These are phyloP conservation scores for Colletotrichum liaoningense DNA, from an alignment of 2,329 filamentous ascomycete species.

Conservation along the genomic window DNA sequence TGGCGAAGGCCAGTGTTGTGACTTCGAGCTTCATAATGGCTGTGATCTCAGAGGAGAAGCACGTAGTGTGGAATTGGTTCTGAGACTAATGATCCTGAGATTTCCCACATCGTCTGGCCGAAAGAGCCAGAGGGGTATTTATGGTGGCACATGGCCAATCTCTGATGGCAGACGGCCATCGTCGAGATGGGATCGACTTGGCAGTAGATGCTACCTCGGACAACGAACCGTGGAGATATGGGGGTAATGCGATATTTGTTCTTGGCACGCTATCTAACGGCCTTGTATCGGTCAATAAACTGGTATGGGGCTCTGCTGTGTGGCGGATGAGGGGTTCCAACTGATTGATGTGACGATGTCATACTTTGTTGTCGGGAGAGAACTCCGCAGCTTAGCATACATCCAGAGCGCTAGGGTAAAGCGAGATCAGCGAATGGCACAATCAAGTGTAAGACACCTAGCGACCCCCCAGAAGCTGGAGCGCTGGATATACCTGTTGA, in stretches of 20 bases:
- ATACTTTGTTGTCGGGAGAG: neutral
- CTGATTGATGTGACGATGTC: neutral
- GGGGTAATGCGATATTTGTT: neutral
- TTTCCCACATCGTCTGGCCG: neutral
- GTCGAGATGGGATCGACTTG: neutral
- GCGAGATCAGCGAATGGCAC: neutral
- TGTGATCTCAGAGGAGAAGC: too few species aligned
- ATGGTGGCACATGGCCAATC: neutral
- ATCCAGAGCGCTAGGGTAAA: neutral
- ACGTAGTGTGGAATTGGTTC: too few species aligned
- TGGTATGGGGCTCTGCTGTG: neutral
- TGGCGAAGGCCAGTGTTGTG: conserved; percentile 1
- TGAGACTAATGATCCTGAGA: rapidly evolving
- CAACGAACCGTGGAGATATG: neutral
- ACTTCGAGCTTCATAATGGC: conserved; percentile 16
- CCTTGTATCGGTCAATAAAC: conserved; percentile 25
- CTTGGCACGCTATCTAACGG: conserved; percentile 22
- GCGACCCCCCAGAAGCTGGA: too few species aligned
- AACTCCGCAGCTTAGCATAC: neutral
- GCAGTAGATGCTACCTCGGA: neutral
- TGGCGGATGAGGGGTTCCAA: neutral
- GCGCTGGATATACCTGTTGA: neutral
- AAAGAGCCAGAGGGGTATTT: conserved; percentile 1
- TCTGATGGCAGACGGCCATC: neutral
- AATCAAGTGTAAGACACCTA: neutral